phyloP scores from a whole-genome alignment of 225 moss, liverwort and hornwort genomes.

The Thuidium tamariscinum region DNA sequence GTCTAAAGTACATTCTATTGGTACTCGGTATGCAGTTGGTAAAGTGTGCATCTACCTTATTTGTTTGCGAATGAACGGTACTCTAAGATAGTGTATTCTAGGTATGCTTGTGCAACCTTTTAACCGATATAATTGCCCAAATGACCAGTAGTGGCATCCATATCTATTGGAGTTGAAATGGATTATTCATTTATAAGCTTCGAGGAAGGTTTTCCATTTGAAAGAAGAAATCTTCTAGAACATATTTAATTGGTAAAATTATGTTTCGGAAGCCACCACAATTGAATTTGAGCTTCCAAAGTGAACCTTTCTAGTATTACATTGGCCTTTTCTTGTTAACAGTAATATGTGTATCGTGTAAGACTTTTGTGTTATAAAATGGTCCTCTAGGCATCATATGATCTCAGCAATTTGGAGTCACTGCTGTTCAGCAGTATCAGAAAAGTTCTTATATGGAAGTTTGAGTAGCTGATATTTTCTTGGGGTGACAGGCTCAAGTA shows the following conservation, averaged over 20 bases:
- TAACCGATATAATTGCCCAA: not conserved
- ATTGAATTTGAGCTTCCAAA: too few species aligned
- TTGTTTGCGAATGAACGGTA: not conserved
- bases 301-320: not conserved
- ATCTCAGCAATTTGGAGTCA: not conserved
- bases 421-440: not conserved
- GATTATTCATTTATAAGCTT: not conserved
- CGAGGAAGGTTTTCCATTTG: not conserved
- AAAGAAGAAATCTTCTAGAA: not conserved
- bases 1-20: not conserved
- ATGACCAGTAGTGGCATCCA: not conserved
- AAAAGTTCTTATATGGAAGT: not conserved
- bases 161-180: not conserved
- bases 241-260: too few species aligned
- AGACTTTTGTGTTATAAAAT: not conserved
- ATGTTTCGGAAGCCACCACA: not conserved
- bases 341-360: not conserved
- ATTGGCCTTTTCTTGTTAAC: not conserved
- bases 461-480: not conserved
- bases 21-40: not conserved
- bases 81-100: not conserved
- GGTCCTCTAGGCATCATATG: not conserved
- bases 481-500: slow-evolving; percentile 65
- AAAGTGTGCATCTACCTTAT: not conserved
- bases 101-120: not conserved